Base-by-base conservation (phyloP, 495 filamentous ascomycete genomes). In the Staphylotrichum tortipilum region DNA sequence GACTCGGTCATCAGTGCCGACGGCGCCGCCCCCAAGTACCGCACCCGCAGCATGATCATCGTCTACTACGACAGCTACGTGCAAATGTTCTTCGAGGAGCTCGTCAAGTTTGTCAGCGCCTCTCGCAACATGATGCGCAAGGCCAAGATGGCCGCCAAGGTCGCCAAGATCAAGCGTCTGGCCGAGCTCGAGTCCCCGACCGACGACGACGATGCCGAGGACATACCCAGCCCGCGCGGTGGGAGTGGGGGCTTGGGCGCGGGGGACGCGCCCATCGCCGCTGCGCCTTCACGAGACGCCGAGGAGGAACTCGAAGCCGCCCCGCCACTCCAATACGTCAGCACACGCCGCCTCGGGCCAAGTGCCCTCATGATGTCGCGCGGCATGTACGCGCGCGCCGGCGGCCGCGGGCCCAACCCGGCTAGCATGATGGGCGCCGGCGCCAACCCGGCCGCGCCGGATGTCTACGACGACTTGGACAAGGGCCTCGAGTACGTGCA, bases 31-130 rank as follows among this genome's bases (percentile, higher is more conserved):
- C 78, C 58, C 37, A 73, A 61, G 72, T 87, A 84, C 61, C 82
- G 86, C 47, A 82, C 79, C 11, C 78, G 85, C 47, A 81, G 78
- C 52, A 89, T 88, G 78, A 81, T 94, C 47, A 82, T 91, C 23
- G 84, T 95, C 35, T 86, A 89, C 63, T 95, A 94, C 64, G 89
- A 95, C 62, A 85, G 85, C 56, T 81, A 86, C 49, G 83, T 89
- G 10, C 89, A 95, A 60, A 77, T 79, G 29, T 75, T 79, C 6
- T 86, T 95, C 50, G 89, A 94, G 61, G 72, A 79, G 41, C 69
- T 94, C 26, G 89, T 92, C 40, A 85, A 85, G 50, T 78, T 82
- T 48, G 84, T 95, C 38, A 85, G 83, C 37, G 75, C 78, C n/a
- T 81, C 84, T 33, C 75, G 89, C 53, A 94, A 92, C 67, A 76